Base-by-base conservation (phyloP, 495 filamentous ascomycete species). In the Penicillium malachiteum region DNA sequence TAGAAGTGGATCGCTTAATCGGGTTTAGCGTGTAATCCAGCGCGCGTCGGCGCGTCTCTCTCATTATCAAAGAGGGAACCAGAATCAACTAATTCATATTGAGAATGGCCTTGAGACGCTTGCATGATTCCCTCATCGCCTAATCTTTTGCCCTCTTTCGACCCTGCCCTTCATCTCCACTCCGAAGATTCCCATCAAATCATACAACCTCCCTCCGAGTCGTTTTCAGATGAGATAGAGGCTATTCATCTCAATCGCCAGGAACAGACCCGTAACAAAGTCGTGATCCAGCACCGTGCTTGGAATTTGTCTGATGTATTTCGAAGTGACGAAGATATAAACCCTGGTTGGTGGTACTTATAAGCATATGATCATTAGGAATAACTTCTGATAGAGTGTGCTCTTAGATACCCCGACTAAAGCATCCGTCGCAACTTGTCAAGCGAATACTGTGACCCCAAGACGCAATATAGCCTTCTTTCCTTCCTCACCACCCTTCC, bases 231-330 rank as follows among this genome's bases (percentile, higher is more conserved):
- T 76, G 85, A 89, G 38, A 52, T 89, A 47, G 82, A 85, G 60
- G 84, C 82, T 16, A 70, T 87, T 26, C 64, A 84, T 50, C 57
- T 74, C 4, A 62, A 78, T 38, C 66, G 74, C n/a, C 63, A 69
- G 42, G 83, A 88, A 56, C 76, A 71, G 43, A 74, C 74, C 26
- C 71, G 69, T 48, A 81, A 85, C 57, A 82, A 73, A 50, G 74
- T 85, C 32, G 84, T 88, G 11, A 87, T 89, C 41, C 85, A 85
- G 59, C 81, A 88, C 61, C 75, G 86, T 31, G 69, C 77, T 37
- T 86, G 82, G 79, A 73, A 80, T 50, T 60, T 79, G 13, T 73
- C 71, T 16, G 84, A 87, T 55, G 75, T 79, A 8, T 89, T 88
- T 66, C 75, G 80, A 49, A 88, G 83, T 55, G 84, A 87, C 59